Base-by-base conservation (phyloP, 176 grass and related monocot genomes). In the Eleusine indica region DNA sequence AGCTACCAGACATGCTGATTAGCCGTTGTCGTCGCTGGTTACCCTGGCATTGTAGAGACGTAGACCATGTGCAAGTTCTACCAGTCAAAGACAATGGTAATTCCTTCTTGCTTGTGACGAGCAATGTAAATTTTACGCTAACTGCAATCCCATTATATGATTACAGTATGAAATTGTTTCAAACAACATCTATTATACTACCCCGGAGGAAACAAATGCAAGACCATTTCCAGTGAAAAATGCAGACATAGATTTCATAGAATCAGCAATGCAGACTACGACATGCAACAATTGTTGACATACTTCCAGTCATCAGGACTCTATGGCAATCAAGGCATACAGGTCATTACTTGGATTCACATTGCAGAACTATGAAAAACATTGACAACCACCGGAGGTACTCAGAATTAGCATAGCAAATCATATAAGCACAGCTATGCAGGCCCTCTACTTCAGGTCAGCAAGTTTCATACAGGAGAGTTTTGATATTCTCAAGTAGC, bases 391-490 rank as follows among this genome's bases (percentile, higher is more conserved):
- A 77, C n/a, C 0, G 25, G 79, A 47, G 15, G 51, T 70, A 40
- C 43, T 48, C 72, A 77, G 54, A 83, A 64, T 88, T 73, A 73
- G 80, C 58, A 39, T 70, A 67, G 46, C 68, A 38, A 46, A 71
- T 90, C 88, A 83, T 86, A 78, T 72, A 82, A 73, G 47, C 51
- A 80, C 88, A 77, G 66, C 83, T 68, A 82, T 48, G 47, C 73
- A 67, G 40, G 57, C 56, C 64, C 67, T 51, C 71, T 78, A 21
- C 32, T 66, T 38, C 46, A 82, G 30, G 68, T 52, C 68, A 73
- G 79, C 48, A 84, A 63, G 70, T 80, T 85, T 37, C 72, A 89
- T 61, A 70, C 42, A 75, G 29, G 60, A 58, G 70, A 68, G 41
- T 56, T 29, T 62, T 54, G 29, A 51, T 86, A 54, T 70, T 14